phyloP scores from a whole-genome alignment of 441 rosid genomes.

The Adansonia gregorii region DNA sequence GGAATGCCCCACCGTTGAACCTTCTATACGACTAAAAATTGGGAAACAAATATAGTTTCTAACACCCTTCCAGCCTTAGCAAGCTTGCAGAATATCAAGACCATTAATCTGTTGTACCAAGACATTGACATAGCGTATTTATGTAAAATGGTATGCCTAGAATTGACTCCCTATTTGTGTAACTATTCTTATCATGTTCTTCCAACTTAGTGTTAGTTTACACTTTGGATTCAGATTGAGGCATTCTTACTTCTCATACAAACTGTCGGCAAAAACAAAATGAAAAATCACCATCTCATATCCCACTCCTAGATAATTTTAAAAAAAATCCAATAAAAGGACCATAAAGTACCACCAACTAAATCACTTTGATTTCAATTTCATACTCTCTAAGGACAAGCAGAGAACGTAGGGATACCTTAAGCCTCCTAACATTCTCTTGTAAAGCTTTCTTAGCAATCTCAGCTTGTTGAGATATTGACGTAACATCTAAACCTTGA shows the following conservation, averaged over 20 bases:
- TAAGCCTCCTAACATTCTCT: slow-evolving; percentile 57
- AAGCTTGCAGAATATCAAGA: not conserved
- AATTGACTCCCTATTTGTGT: not conserved
- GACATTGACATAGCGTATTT: not conserved
- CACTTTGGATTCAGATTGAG: not conserved
- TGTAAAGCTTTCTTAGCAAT: slow-evolving; percentile 72
- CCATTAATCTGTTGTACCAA: not conserved
- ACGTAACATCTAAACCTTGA: slow-evolving; percentile 55
- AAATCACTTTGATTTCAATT: not conserved
- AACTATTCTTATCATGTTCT: not conserved
- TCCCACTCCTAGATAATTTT: not conserved
- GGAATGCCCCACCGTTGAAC: not conserved
- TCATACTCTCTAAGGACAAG: slow-evolving; percentile 17
- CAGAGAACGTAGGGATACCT: slow-evolving; percentile 48
- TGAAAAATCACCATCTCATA: not conserved
- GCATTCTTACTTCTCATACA: not conserved
- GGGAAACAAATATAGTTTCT: slow-evolving; percentile 13
- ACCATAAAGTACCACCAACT: not conserved
- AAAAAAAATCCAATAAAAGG: not conserved
- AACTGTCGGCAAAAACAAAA: slow-evolving; percentile 3
- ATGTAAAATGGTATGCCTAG: not conserved
- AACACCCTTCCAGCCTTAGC: not conserved
- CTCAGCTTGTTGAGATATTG: slow-evolving; percentile 77
- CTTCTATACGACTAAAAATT: slow-evolving; percentile 5
- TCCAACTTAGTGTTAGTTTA: not conserved